Evolutionary conservation across 2,329 filamentous ascomycete species (phyloP).

Genomic region (Penicillium sp.): DNA sequence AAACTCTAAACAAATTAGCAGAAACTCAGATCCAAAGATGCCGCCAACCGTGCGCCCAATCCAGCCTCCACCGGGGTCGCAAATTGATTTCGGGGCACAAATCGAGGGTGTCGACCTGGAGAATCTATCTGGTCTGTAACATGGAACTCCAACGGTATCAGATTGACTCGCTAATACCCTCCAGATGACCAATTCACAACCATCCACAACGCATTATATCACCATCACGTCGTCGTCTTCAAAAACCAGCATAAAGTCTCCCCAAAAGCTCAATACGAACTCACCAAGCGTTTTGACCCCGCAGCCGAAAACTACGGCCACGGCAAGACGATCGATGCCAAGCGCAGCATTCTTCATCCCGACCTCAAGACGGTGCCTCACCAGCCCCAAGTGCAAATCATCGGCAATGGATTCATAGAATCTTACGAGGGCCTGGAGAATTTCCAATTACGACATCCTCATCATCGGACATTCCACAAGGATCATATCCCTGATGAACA

Average conservation of each 20-base stretch:
- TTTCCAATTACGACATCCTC: constrained; percentile 70
- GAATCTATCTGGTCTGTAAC: constrained; percentile 59
- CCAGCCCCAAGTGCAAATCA: constrained; percentile 78
- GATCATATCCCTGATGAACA: constrained; percentile 62
- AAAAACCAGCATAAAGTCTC: constrained; percentile 66
- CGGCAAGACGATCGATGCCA: constrained; percentile 70
- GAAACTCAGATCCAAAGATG: not conserved
- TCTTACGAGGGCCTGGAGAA: constrained; percentile 71
- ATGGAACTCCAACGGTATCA: not conserved
- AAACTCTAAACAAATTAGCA: not conserved
- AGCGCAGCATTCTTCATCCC: constrained; percentile 69
- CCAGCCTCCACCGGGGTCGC: constrained; percentile 30
- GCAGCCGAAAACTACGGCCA: constrained; percentile 68
- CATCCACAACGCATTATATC: constrained; percentile 67
- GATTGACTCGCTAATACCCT: constrained; percentile 6
- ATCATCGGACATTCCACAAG: constrained; percentile 75
- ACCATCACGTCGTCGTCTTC: constrained; percentile 69
- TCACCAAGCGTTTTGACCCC: constrained; percentile 75
- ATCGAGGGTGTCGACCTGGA: constrained; percentile 65
- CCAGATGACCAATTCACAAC: constrained; percentile 64
- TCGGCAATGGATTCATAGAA: constrained; percentile 70
- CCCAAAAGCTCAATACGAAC: constrained; percentile 70
- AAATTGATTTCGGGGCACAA: constrained; percentile 62
- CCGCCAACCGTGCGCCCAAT: constrained; percentile 26
- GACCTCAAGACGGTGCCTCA: constrained; percentile 79